Percentiles rank a stretch among this genome's conserved stretches.
Evolutionary conservation across 495 filamentous ascomycete species (phyloP).

Genomic region (Penicillium samsonianum): DNA sequence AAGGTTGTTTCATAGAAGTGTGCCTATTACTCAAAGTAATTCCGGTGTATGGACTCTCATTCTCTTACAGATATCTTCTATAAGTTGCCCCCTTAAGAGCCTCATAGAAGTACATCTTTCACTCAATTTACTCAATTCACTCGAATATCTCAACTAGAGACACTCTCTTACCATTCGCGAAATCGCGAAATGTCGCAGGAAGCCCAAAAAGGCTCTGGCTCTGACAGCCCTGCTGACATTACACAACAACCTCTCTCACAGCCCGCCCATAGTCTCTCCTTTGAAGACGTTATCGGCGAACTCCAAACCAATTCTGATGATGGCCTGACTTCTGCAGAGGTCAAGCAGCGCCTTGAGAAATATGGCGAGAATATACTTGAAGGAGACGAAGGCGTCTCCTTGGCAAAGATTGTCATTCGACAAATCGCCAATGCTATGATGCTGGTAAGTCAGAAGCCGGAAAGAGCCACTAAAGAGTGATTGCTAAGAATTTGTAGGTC

Average conservation of each 20-base stretch:
- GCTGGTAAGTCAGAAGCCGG: conserved; percentile 39
- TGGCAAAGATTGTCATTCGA: conserved; percentile 58
- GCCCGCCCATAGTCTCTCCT: conserved; percentile 65
- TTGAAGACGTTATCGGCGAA: conserved; percentile 55
- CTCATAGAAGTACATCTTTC: conserved; percentile 28
- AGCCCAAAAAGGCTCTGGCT: conserved; percentile 43
- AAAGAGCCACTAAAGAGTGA: not conserved
- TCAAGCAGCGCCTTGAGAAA: conserved; percentile 53
- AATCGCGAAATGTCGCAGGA: conserved; percentile 47
- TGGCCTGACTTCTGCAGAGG: conserved; percentile 60
- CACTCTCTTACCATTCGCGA: conserved; percentile 10
- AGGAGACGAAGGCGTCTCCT: conserved; percentile 57
- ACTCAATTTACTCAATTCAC: not conserved
- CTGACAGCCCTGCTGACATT: conserved; percentile 4
- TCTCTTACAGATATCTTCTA: conserved; percentile 38
- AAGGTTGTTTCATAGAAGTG: not conserved
- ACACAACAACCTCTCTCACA: conserved; percentile 43
- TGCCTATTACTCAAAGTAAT: conserved; percentile 11
- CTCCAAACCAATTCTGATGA: conserved; percentile 60
- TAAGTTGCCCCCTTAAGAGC: conserved; percentile 40
- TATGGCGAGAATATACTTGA: conserved; percentile 65
- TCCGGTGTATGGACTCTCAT: conserved; percentile 41
- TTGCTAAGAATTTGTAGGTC: conserved; percentile 43
- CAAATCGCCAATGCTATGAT: conserved; percentile 72
- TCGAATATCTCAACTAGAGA: conserved; percentile 4